Base-by-base conservation (phyloP, 371 early-diverging fungal genomes). In the Chytridium lagenaria region DNA sequence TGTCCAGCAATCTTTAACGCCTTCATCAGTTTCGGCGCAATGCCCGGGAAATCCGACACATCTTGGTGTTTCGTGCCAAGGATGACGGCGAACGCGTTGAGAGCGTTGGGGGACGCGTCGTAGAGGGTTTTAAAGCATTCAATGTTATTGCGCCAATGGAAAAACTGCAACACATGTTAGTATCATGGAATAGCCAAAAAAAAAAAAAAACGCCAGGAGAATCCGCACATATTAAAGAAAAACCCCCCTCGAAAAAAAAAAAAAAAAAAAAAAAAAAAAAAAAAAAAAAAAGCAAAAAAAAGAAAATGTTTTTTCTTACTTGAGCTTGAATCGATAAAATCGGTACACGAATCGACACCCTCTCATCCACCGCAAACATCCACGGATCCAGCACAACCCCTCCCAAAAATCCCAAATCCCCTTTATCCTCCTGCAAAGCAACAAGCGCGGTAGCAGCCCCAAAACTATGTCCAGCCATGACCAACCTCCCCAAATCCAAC, bases 401-500 rank as follows among this genome's bases (percentile, higher is more conserved):
- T 39, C 69, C 50, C 23, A 39, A 68, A 39, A 73, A 73, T 5
- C 44, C 52, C 37, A 38, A 31, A 3, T 69, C 31, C 44, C 44
- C 44, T 19, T 12, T 19, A 40, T 61, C 34, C 34, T 34, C 28
- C 55, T 75, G 70, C 57, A 75, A 39, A 3, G 59, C 59, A 5
- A 36, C 15, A 22, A 68, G 15, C 23, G 67, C 65, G 0, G 89
- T 87, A n/a, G 86, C 87, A 15, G 77, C 90, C 5, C 90, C 90
- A 81, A 89, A 90, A 34, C 81, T 81, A 77, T 90, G 90, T 40
- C 90, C 90, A 5, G 83, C 77, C 77, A 88, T 78, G 37, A 81
- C 78, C 38, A 78, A 5, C 22, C 79, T 75, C 1, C 79, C 74
- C 50, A 86, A 69, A 72, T 89, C 84, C 12, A 89, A 51, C 23